Percentiles rank a stretch among this genome's conserved stretches.
Conservation (phyloP, 805 yeast species). For the Nakazawaea ambrosiae region DNA sequence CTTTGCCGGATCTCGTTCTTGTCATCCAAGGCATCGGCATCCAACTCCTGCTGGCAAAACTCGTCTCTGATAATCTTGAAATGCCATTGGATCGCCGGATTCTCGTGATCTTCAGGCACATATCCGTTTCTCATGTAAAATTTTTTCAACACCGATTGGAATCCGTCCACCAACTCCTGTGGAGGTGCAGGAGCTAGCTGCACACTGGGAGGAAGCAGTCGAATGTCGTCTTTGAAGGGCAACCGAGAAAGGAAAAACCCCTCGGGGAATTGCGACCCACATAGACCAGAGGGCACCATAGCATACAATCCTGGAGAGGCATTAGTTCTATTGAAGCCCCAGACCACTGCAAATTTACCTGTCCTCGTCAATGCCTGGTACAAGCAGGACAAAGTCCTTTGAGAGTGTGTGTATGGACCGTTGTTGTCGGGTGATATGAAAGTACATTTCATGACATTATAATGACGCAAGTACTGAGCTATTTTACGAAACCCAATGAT, state of each 20-base stretch:
- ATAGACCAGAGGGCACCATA: constrained; percentile 43
- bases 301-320: constrained; percentile 53
- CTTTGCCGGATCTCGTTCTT: constrained; percentile 4
- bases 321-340: constrained; percentile 55
- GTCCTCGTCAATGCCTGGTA: constrained; percentile 50
- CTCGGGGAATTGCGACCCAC: constrained; percentile 38
- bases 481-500: constrained; percentile 61
- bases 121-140: constrained; percentile 42
- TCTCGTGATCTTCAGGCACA: constrained; percentile 48
- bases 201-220: constrained; percentile 47
- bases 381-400: constrained; percentile 58
- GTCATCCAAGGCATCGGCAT: constrained; percentile 2
- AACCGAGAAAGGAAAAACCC: constrained; percentile 65
- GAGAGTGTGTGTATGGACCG: constrained; percentile 53
- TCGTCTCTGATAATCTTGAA: constrained; percentile 57
- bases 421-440: constrained; percentile 64
- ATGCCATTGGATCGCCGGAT: constrained; percentile 65
- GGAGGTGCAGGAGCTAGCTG: constrained; percentile 9
- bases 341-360: constrained; percentile 56
- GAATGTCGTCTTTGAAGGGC: constrained; percentile 72
- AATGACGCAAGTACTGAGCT: constrained; percentile 37
- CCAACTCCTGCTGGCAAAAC: constrained; percentile 50
- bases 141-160: constrained; percentile 23
- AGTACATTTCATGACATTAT: constrained; percentile 45
- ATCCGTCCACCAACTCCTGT: constrained; percentile 11